Evolutionary conservation across 192 early-diverging fungal genomes (phyloP), one percentile per base, ranked within the genome.

Genomic region (Coemansia sp.): DNA sequence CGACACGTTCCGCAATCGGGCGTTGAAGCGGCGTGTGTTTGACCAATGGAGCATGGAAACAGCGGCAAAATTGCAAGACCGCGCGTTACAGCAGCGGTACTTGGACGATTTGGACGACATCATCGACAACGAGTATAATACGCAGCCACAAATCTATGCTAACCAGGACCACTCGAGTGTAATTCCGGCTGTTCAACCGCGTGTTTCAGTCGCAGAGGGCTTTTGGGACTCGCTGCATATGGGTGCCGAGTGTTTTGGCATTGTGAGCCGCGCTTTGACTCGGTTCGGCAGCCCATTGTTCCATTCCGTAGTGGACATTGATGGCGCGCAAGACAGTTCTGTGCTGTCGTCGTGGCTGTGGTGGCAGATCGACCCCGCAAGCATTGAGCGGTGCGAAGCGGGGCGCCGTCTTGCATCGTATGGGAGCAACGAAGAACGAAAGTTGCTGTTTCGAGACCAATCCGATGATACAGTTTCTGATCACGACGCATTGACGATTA

Each of bases 171-270:
- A 58, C 17, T 18, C 36, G 24, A 23, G 51, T 11, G 12, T 14
- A 44, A 12, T 37, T 20, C 50, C 20, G 1, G 9, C 36, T 17
- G 51, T 34, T 21, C 12, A 15, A 10, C 38, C 12, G 11, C 42
- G 21, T 12, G 20, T 26, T n/a, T n/a, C 52, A 0, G 40, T 59
- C 46, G 65, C 69, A 0, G 42, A 40, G 4, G 71, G 63, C 4
- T 79, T 79, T 56, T 79, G 76, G 76, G 71, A 79, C n/a, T 79
- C 76, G 18, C 34, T 25, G n/a, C 64, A 73, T 7, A 26, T 79
- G 52, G 76, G 76, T 15, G 63, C 64, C 26, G 71, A 67, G 18
- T 61, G 68, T 10, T 70, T 79, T 34, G 68, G 60, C 7, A 26
- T 58, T 18, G 48, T 74, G 1, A 36, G 61, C 38, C 47, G 56